Percentiles rank a stretch among this genome's conserved stretches.
phyloP scores from a whole-genome alignment of 148 eudicot genomes.

The Vaccinium darrowii region DNA sequence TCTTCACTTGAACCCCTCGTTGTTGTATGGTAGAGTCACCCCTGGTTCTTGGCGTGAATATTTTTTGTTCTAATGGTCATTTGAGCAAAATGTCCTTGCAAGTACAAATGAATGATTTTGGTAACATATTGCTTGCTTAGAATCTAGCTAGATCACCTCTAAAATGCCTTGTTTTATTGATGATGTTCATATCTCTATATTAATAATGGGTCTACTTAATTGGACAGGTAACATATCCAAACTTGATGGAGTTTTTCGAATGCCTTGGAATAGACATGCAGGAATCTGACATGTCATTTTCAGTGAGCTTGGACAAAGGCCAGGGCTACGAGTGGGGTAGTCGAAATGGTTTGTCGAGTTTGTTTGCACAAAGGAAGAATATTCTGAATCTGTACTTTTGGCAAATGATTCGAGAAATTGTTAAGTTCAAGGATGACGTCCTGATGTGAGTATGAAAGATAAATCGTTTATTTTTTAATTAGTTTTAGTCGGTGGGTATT shows the following conservation, averaged over 20 bases:
- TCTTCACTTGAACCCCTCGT: too few relatives aligned
- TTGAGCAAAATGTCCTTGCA: too few relatives aligned
- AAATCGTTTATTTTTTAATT: background rate
- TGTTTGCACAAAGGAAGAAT: conserved; percentile 86
- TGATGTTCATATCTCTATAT: background rate
- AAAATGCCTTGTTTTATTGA: background rate
- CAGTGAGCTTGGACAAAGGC: conserved; percentile 84
- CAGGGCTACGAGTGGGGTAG: conserved; percentile 92
- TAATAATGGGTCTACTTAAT: background rate
- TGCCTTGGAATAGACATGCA: conserved; percentile 84
- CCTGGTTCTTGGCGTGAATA: too few relatives aligned
- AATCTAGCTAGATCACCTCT: background rate
- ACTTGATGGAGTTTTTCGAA: conserved; percentile 89
- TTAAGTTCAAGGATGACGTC: conserved; percentile 70
- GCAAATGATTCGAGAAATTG: conserved; percentile 79
- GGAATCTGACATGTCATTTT: conserved; percentile 82
- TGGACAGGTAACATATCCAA: conserved; percentile 89
- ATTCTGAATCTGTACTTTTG: conserved; percentile 64
- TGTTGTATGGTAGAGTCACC: too few relatives aligned
- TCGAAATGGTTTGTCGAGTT: conserved; percentile 62
- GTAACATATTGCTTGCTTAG: too few relatives aligned
- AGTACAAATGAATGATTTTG: too few relatives aligned
- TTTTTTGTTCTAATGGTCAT: too few relatives aligned
- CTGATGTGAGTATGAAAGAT: conserved; percentile 16
- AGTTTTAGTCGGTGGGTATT: too few relatives aligned